Percentiles rank a stretch among this genome's conserved stretches.
phyloP scores from a whole-genome alignment of 805 yeast species.

The Zygosaccharomyces bailii region DNA sequence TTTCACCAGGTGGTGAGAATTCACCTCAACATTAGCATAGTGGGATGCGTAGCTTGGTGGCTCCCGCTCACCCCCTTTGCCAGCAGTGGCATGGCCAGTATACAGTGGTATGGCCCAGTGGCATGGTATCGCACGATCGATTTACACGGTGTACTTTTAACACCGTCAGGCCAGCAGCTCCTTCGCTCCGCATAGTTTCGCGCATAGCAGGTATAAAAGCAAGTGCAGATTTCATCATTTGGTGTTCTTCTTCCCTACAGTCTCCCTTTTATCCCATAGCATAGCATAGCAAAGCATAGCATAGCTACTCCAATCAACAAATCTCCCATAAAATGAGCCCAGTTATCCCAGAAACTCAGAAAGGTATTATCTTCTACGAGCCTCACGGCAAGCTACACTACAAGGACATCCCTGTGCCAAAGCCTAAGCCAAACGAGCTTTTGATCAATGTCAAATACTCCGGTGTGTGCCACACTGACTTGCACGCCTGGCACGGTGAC shows the following conservation, averaged over 20 bases:
- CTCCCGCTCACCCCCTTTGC: too few relatives aligned
- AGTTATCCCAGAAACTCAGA: slow-evolving; percentile 61
- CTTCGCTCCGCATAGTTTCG: background rate
- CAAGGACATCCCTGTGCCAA: slow-evolving; percentile 77
- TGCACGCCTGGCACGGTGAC: slow-evolving; percentile 93
- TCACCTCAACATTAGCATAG: too few relatives aligned
- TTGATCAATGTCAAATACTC: slow-evolving; percentile 79
- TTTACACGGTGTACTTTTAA: too few relatives aligned
- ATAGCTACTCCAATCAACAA: too few relatives aligned
- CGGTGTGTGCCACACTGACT: slow-evolving; percentile 92
- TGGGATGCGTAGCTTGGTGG: too few relatives aligned
- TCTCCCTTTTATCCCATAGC: background rate
- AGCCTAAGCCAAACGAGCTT: slow-evolving; percentile 72
- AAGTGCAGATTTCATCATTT: background rate
- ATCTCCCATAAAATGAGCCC: slow-evolving; percentile 23
- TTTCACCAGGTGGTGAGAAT: too few relatives aligned
- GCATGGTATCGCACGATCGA: background rate
- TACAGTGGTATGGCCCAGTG: background rate
- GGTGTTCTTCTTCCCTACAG: too few relatives aligned
- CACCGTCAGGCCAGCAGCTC: too few relatives aligned
- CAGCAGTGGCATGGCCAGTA: too few relatives aligned
- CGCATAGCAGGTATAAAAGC: slow-evolving; percentile 1
- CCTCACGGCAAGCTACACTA: slow-evolving; percentile 60
- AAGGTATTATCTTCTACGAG: slow-evolving; percentile 66
- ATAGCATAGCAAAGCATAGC: background rate